Evolutionary conservation across 345 rosid genomes (phyloP), one percentile per base, ranked within the genome.

Genomic region (Melaleuca quinquenervia): DNA sequence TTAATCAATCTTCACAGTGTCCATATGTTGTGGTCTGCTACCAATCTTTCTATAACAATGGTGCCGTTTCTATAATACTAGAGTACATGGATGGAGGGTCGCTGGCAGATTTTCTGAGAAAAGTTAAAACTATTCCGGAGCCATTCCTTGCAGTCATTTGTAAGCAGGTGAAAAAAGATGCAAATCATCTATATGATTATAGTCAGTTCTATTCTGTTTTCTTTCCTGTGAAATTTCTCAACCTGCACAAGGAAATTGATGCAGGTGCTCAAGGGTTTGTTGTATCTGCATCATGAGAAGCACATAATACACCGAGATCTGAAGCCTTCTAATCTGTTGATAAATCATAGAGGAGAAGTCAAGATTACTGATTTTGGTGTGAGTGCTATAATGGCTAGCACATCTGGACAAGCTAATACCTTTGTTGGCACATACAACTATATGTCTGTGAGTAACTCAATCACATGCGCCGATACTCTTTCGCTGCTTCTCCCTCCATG

Each of bases 11-110:
- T 1, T 85, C 96, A 22, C 96, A 93, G 82, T 95, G 96, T 84
- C 98, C 98, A 21, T 87, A 94, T 86, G 93, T 96, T 80, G 98
- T 96, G 58, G 92, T 88, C 91, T 96, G 96, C 26, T 96, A 96
- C 88, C 96, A 96, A 82, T 95, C 98, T 26, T 95, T 93, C 87
- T 96, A 96, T 82, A 91, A 87, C 54, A 96, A 96, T 90, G 98
- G 98, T 51, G 93, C 93, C 18, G 85, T 96, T 91, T 96, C 98
- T 41, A 93, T 96, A 32, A 94, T 96, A 87, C 91, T 96, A 88
- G 98, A 96, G 88, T 96, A 96, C 87, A 96, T 96, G 98, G 96
- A 96, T 87, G 98, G 98, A 9, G 98, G 98, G 84, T 96, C 98
- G 55, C 90, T 96, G 64, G 96, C 93, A 32, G 98, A 96, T 88